A percentile compares a stretch with the other conserved stretches of the same genome.
Evolutionary conservation across 306 rosid genomes (phyloP).

Genomic region (Cucurbita moschata): DNA sequence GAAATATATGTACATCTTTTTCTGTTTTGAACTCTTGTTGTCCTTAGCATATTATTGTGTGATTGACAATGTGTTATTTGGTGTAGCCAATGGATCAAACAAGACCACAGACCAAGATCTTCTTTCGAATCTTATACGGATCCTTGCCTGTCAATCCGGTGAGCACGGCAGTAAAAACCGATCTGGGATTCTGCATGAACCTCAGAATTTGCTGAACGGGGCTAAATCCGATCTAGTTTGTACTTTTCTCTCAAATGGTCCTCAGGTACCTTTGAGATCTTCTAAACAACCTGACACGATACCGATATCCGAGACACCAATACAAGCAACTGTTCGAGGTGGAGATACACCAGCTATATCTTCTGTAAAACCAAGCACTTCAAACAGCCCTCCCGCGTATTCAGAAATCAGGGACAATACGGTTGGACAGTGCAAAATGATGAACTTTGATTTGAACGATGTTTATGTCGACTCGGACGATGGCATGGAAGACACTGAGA

Average conservation of each 20-base stretch:
- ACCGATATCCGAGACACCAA: constrained; percentile 14
- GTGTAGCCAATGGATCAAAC: constrained; percentile 62
- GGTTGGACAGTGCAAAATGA: constrained; percentile 44
- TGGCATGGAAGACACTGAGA: constrained; percentile 48
- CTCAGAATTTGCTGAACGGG: constrained; percentile 35
- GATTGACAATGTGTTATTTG: constrained; percentile 15
- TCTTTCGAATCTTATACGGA: constrained; percentile 56
- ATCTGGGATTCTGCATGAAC: constrained; percentile 40
- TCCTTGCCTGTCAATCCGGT: constrained; percentile 42
- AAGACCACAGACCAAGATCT: constrained; percentile 68
- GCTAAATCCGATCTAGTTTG: constrained; percentile 18
- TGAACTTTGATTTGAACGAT: constrained; percentile 69
- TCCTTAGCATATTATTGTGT: not conserved
- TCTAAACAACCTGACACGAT: constrained; percentile 16
- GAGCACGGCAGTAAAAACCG: constrained; percentile 35
- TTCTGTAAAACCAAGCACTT: constrained; percentile 2
- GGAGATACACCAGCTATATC: constrained; percentile 21
- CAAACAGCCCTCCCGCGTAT: constrained; percentile 42
- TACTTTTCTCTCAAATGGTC: constrained; percentile 23
- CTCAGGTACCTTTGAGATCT: constrained; percentile 11
- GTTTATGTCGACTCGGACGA: constrained; percentile 73
- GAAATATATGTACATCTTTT: not conserved
- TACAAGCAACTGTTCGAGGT: constrained; percentile 21
- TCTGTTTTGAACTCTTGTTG: not conserved
- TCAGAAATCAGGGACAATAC: constrained; percentile 51